Conservation (phyloP, 306 rosid genomes). For the Vigna mungo region DNA sequence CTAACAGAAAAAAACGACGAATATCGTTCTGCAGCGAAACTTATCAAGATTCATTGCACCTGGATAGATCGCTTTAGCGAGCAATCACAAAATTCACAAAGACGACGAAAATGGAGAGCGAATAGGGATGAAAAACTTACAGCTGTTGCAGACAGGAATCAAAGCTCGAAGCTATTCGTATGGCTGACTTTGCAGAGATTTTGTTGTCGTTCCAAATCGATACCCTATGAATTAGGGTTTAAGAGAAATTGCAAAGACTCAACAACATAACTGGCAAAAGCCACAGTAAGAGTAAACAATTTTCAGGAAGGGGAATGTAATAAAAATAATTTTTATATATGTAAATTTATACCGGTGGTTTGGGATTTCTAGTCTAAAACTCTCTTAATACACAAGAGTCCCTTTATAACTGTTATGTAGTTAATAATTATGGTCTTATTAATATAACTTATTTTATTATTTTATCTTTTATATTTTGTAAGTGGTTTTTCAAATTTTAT, state of each 20-base stretch:
- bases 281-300: neutral
- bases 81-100: constrained; percentile 1
- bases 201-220: neutral
- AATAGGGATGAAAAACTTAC: constrained; percentile 13
- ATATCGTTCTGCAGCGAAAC: too few species aligned
- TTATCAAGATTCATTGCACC: neutral
- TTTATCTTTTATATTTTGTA: too few species aligned
- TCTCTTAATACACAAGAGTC: too few species aligned
- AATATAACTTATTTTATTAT: too few species aligned
- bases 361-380: too few species aligned
- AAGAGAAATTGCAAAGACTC: constrained; percentile 27
- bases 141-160: neutral
- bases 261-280: neutral
- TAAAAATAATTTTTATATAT: neutral
- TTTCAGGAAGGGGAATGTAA: neutral
- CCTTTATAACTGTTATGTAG: too few species aligned
- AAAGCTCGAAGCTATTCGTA: neutral
- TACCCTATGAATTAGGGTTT: constrained; percentile 51
- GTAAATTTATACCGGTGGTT: too few species aligned
- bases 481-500: too few species aligned
- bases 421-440: too few species aligned
- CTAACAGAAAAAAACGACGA: too few species aligned
- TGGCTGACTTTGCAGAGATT: neutral
- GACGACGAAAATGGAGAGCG: neutral
- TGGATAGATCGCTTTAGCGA: neutral